A percentile compares a stretch with the other conserved stretches of the same genome.
Evolutionary conservation across 2,329 filamentous ascomycete genomes (phyloP).

Genomic region (Arthroderma sp.): DNA sequence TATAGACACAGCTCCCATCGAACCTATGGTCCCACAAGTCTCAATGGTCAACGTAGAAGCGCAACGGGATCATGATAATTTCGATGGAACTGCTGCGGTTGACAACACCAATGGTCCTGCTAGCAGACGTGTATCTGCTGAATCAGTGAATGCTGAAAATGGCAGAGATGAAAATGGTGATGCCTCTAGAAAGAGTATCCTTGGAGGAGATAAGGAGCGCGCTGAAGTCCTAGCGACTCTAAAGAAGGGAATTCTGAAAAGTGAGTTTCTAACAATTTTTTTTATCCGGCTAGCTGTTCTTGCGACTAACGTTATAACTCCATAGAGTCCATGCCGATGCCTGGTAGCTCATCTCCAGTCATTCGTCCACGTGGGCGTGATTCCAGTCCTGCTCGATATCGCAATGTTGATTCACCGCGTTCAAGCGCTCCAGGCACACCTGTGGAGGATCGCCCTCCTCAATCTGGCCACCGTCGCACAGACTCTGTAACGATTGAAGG

Average conservation of each 20-base stretch:
- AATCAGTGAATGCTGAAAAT: slow-evolving; percentile 2
- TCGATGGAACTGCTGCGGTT: slow-evolving; percentile 17
- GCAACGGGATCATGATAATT: slow-evolving; percentile 70
- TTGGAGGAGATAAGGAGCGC: slow-evolving; percentile 78
- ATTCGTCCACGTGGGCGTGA: slow-evolving; percentile 44
- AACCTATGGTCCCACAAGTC: slow-evolving; percentile 67
- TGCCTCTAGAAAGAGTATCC: slow-evolving; percentile 64
- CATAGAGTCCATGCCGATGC: slow-evolving; percentile 6
- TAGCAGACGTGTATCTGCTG: slow-evolving; percentile 5
- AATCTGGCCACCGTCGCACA: slow-evolving; percentile 47
- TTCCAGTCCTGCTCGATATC: slow-evolving; percentile 29
- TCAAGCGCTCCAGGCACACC: slow-evolving; percentile 83
- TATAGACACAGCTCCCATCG: slow-evolving; percentile 50
- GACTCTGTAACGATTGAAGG: slow-evolving; percentile 62
- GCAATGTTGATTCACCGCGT: slow-evolving; percentile 62
- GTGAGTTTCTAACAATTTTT: slow-evolving; percentile 37
- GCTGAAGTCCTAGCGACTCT: slow-evolving; percentile 85
- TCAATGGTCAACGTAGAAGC: slow-evolving; percentile 95
- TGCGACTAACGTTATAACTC: slow-evolving; percentile 8
- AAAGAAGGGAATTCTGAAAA: slow-evolving; percentile 90
- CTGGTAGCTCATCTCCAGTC: slow-evolving; percentile 51
- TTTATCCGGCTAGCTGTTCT: background rate
- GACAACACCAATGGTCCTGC: background rate
- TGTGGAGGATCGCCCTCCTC: slow-evolving; percentile 53
- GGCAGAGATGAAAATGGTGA: slow-evolving; percentile 44